A percentile compares a stretch with the other conserved stretches of the same genome.
phyloP scores from a whole-genome alignment of 2,329 filamentous ascomycete genomes.

The Hypoxylon sp. region DNA sequence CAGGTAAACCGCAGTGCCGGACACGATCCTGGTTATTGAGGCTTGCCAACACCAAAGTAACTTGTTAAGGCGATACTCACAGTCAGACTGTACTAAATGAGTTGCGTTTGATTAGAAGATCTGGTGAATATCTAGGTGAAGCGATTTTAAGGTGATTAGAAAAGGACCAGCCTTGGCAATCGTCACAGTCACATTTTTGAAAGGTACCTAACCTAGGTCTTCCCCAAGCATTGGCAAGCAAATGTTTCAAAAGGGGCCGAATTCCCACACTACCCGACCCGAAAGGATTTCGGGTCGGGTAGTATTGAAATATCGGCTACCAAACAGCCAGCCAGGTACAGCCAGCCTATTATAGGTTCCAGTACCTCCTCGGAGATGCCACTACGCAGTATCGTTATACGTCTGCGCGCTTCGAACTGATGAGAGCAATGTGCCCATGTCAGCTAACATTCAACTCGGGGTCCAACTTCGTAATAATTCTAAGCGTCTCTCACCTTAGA shows the following conservation, averaged over 20 bases:
- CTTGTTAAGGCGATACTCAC: not conserved
- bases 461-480: slow-evolving; percentile 3
- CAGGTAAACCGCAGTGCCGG: slow-evolving; percentile 17
- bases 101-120: not conserved
- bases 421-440: not conserved
- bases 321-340: not conserved
- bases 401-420: too few species aligned
- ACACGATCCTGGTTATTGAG: slow-evolving; percentile 17
- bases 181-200: not conserved
- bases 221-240: too few species aligned
- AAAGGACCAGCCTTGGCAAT: not conserved
- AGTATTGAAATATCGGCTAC: slow-evolving; percentile 8
- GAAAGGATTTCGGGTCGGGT: slow-evolving; percentile 10
- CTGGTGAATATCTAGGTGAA: not conserved
- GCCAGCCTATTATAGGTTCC: not conserved
- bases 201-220: too few species aligned
- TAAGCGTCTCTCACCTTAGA: too few species aligned
- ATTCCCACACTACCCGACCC: slow-evolving; percentile 11
- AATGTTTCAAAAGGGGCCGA: slow-evolving; percentile 19
- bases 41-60: slow-evolving; percentile 1
- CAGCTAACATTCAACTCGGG: not conserved
- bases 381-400: too few species aligned
- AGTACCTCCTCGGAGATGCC: too few species aligned
- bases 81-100: not conserved
- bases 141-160: not conserved